Conservation (phyloP, 176 grass and related monocot species). For the Oryza nivara region DNA sequence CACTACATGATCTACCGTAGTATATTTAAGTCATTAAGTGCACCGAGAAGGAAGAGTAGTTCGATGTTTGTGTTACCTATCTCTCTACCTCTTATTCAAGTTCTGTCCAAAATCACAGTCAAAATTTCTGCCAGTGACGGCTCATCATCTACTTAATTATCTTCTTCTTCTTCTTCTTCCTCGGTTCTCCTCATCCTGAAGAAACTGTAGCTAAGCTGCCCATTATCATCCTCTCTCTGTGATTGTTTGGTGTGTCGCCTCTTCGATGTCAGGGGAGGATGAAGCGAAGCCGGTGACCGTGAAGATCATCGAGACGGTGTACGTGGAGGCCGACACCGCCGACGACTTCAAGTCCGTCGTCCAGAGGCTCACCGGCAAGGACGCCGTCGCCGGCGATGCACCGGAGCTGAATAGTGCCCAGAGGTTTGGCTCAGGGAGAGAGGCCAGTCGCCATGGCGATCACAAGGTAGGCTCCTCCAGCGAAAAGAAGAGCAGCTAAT, state of each 20-base stretch:
- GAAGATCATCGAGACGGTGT: conserved; percentile 79
- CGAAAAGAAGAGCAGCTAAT: conserved; percentile 27
- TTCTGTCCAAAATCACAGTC: conserved; percentile 1
- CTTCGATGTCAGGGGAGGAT: conserved; percentile 52
- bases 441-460: conserved; percentile 5
- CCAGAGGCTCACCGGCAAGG: conserved; percentile 68
- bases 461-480: background rate
- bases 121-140: conserved; percentile 36
- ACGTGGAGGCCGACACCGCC: conserved; percentile 58
- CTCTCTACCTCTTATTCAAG: background rate
- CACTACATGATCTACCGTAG: background rate
- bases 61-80: conserved; percentile 11
- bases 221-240: too few relatives aligned
- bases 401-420: background rate
- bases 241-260: too few relatives aligned
- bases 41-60: conserved; percentile 29
- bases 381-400: background rate
- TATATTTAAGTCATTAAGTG: background rate
- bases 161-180: background rate
- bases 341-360: conserved; percentile 71
- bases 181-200: too few relatives aligned
- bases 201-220: too few relatives aligned
- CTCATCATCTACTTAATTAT: conserved; percentile 5
- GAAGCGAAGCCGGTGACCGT: conserved; percentile 39
- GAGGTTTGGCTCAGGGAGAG: background rate